Conservation (phyloP, 257 asterid genomes). For the Capsicum baccatum region DNA sequence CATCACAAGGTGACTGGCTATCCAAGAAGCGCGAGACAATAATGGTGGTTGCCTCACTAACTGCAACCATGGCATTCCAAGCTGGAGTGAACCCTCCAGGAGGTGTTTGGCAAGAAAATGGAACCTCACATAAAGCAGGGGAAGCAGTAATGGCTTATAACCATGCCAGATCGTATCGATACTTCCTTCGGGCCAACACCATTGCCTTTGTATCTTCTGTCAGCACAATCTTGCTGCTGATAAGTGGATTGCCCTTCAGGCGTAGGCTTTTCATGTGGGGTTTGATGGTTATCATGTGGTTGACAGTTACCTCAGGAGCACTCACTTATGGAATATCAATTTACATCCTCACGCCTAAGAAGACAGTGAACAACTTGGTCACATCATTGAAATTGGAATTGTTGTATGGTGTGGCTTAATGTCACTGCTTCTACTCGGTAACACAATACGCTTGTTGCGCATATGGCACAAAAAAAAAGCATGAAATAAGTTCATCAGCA, state of each 20-base stretch:
- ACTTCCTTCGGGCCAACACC: constrained; percentile 48
- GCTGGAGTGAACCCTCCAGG: constrained; percentile 45
- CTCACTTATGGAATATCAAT: constrained; percentile 47
- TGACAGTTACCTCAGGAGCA: constrained; percentile 47
- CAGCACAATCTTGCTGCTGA: constrained; percentile 56
- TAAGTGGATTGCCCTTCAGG: constrained; percentile 59
- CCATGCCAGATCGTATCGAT: constrained; percentile 34
- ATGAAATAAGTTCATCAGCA: constrained; percentile 32
- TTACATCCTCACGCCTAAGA: constrained; percentile 43
- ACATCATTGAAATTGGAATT: constrained; percentile 33
- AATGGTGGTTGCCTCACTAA: constrained; percentile 54
- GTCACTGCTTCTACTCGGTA: constrained; percentile 51
- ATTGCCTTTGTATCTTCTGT: constrained; percentile 59
- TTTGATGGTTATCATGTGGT: constrained; percentile 67
- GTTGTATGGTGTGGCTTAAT: constrained; percentile 50
- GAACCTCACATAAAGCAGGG: constrained; percentile 44
- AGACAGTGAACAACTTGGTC: constrained; percentile 32
- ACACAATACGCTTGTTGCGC: constrained; percentile 42
- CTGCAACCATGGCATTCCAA: constrained; percentile 55
- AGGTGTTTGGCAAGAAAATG: constrained; percentile 33
- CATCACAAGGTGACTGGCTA: constrained; percentile 39
- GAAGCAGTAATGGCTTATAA: constrained; percentile 53
- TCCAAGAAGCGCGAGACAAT: constrained; percentile 42
- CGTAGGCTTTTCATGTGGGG: constrained; percentile 48
- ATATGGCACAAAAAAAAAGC: constrained; percentile 40